Evolutionary conservation across 345 rosid species (phyloP).

Genomic region (Physaria fendleri): DNA sequence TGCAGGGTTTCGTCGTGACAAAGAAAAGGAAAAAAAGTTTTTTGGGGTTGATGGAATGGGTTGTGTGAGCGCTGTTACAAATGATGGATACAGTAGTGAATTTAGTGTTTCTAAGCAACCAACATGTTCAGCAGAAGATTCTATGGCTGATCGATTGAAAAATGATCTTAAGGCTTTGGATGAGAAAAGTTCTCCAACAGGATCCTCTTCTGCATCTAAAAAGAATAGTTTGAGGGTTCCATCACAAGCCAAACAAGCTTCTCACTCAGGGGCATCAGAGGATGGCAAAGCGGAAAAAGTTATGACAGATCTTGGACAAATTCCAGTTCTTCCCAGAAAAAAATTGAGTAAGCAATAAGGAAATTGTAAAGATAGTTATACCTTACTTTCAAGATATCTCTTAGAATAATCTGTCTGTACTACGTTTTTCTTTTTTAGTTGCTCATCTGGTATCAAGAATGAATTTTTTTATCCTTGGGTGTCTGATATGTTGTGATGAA

Average conservation of each 20-base stretch:
- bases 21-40: slow-evolving; percentile 1
- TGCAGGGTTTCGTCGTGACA: slow-evolving; percentile 15
- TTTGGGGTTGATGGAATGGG: background rate
- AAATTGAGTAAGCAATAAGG: slow-evolving; percentile 4
- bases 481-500: background rate
- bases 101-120: background rate
- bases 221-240: slow-evolving; percentile 25
- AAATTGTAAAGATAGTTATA: slow-evolving; percentile 1
- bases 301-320: background rate
- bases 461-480: background rate
- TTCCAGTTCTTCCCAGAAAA: background rate
- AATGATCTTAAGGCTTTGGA: background rate
- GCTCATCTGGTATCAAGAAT: background rate
- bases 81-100: background rate
- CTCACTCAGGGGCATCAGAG: slow-evolving; percentile 22
- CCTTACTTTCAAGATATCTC: background rate
- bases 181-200: slow-evolving; percentile 6
- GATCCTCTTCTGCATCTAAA: slow-evolving; percentile 26
- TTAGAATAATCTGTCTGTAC: background rate
- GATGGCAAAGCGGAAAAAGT: slow-evolving; percentile 24
- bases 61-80: slow-evolving; percentile 4
- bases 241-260: slow-evolving; percentile 17
- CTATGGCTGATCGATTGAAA: background rate
- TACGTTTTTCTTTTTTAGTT: background rate
- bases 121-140: background rate